These are phyloP conservation scores for Aristolochia californica DNA, from an alignment of 164 flowering plant genomes.

Conservation along the genomic window DNA sequence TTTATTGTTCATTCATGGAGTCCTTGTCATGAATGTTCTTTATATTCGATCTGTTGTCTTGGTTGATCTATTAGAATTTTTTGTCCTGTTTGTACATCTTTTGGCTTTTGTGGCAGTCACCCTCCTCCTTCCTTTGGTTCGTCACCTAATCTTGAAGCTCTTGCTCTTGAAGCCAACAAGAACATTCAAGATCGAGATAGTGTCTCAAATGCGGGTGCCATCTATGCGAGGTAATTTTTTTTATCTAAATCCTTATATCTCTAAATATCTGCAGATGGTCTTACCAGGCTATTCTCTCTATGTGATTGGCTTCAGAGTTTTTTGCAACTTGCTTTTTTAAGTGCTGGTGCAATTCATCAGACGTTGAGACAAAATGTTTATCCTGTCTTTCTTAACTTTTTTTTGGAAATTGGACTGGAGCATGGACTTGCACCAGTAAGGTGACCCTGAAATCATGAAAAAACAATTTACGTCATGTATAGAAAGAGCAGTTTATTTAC, in stretches of 20 bases:
- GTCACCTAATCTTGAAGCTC: constrained; percentile 65
- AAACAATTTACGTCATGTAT: no score
- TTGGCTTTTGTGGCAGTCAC: constrained; percentile 34
- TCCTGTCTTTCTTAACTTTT: no score
- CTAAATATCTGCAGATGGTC: no score
- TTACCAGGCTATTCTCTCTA: no score
- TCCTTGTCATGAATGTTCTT: neutral
- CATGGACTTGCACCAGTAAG: no score
- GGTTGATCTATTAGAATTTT: neutral
- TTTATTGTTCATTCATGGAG: neutral
- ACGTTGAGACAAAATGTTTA: no score
- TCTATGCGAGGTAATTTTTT: constrained; percentile 45
- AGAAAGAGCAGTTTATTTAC: no score
- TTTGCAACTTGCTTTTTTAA: no score
- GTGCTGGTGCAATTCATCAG: no score
- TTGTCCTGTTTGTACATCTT: neutral
- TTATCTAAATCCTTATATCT: neutral
- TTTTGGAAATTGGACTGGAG: no score
- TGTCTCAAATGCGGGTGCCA: constrained; percentile 37
- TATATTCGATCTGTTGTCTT: neutral
- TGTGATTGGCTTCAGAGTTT: no score
- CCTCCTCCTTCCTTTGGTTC: constrained; percentile 87
- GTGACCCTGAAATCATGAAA: no score
- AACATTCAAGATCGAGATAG: constrained; percentile 40
- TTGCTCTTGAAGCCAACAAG: constrained; percentile 42